Base-by-base conservation (phyloP, 2,329 filamentous ascomycete genomes). In the Periconia sp. region DNA sequence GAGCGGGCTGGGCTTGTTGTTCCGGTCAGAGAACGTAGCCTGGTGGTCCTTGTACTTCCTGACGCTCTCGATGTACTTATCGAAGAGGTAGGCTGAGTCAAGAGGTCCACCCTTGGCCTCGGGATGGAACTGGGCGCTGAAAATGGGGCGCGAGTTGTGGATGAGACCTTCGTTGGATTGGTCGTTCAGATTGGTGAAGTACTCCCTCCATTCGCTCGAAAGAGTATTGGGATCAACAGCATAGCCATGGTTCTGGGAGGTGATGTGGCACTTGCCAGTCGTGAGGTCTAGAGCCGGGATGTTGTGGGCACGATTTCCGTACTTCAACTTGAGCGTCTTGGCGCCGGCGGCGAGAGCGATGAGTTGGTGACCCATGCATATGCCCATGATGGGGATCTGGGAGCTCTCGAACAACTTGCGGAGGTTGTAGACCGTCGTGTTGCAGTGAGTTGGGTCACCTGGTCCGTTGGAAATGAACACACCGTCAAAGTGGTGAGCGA, bases 401-500 rank as follows among this genome's bases (percentile, higher is more conserved):
- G 90, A 96, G 17, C 84, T 86, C 72, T 95, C 89, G 83, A 99
- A 96, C 63, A 99, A 77, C 64, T 90, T 88, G 62, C 82, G 81
- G 42, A 99, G 83, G 78, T 95, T 92, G 82, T 95, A 92, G 54
- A 95, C 90, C 28, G 94, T 96, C 64, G 90, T 84, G 68, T 91
- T 88, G 79, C 92, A 96, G 77, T 99, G 94, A 29, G 92, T 97
- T 61, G 94, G 94, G 76, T 99, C 94, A 76, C 94, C 94, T 19
- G 94, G 94, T 47, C 94, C 94, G 76, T 99, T 99, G 74, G 91
- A 96, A 77, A 97, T 96, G 82, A 99, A 99, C 66, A 99, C 86
- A 66, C 94, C 94, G 62, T 99, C 94, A 63, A 96, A 97, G 81
- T 97, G 91, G 74, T 95, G 88, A 43, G 94, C 89, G 25, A 96